Percentiles rank a stretch among this genome's conserved stretches.
Evolutionary conservation across 2,329 filamentous ascomycete species (phyloP).

Genomic region (Endocalyx cinctus): DNA sequence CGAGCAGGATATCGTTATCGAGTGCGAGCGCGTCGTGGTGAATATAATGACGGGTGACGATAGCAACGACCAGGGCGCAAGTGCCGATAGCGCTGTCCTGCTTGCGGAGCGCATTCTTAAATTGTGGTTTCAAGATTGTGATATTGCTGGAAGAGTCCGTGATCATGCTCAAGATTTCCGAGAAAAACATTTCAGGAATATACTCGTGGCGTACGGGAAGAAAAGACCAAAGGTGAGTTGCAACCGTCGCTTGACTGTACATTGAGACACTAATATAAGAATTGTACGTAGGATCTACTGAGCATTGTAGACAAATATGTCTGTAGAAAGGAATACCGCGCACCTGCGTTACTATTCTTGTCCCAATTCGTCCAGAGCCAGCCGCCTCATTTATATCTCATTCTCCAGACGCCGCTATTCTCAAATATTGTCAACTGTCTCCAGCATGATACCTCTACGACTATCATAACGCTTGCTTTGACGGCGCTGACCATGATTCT

Average conservation of each 20-base stretch:
- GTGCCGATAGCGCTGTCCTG: too few relatives aligned
- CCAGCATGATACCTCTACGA: slow-evolving; percentile 72
- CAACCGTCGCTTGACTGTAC: too few relatives aligned
- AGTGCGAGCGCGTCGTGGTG: slow-evolving; percentile 61
- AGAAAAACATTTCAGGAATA: slow-evolving; percentile 46
- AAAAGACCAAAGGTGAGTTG: slow-evolving; percentile 56
- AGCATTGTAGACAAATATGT: slow-evolving; percentile 61
- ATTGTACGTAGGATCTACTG: slow-evolving; percentile 56
- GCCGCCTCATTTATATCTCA: slow-evolving; percentile 72
- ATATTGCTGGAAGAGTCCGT: slow-evolving; percentile 29
- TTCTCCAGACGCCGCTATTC: slow-evolving; percentile 68
- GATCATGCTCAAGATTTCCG: slow-evolving; percentile 37
- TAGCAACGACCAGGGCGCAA: slow-evolving; percentile 44
- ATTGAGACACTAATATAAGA: too few relatives aligned
- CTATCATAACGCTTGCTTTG: slow-evolving; percentile 69
- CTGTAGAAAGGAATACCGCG: slow-evolving; percentile 58
- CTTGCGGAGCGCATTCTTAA: slow-evolving; percentile 46
- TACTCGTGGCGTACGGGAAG: slow-evolving; percentile 59
- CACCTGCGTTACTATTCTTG: slow-evolving; percentile 61
- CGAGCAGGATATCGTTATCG: slow-evolving; percentile 59
- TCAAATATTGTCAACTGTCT: slow-evolving; percentile 68
- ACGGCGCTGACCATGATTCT: slow-evolving; percentile 76
- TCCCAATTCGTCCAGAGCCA: slow-evolving; percentile 70
- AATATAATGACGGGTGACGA: slow-evolving; percentile 61
- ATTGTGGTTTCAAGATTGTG: slow-evolving; percentile 51